A percentile compares a stretch with the other conserved stretches of the same genome.
Evolutionary conservation across 2,329 filamentous ascomycete species (phyloP).

Genomic region (Alternaria postmessia): DNA sequence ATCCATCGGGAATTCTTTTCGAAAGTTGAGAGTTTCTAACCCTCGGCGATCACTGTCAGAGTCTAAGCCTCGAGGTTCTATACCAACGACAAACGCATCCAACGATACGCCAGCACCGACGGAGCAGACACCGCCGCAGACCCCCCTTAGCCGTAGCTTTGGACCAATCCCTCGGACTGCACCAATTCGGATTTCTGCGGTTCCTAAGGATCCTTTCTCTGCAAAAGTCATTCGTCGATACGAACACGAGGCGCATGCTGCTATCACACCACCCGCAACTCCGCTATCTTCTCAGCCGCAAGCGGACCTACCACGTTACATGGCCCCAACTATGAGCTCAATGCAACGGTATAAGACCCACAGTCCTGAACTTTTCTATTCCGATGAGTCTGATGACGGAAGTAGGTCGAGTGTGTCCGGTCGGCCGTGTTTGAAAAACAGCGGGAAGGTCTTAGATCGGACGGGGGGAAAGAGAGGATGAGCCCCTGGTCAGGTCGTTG

Average conservation of each 20-base stretch:
- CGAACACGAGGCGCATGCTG: background rate
- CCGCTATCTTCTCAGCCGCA: background rate
- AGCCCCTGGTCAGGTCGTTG: no score
- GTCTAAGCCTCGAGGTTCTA: background rate
- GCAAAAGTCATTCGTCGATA: background rate
- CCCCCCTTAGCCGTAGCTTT: background rate
- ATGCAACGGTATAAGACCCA: background rate
- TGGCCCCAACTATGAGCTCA: background rate
- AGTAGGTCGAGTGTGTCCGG: background rate
- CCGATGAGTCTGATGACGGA: background rate
- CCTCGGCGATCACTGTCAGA: background rate
- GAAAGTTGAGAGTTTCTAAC: background rate
- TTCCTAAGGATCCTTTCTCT: background rate
- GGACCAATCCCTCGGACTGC: background rate
- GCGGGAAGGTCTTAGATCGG: conserved; percentile 4
- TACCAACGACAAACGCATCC: background rate
- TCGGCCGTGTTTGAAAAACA: background rate
- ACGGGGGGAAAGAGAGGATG: background rate
- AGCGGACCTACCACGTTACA: background rate
- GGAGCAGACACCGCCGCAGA: background rate
- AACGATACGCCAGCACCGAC: background rate
- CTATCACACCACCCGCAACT: background rate
- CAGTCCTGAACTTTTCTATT: conserved; percentile 10
- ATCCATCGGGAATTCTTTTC: background rate
- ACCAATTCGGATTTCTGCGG: background rate